phyloP scores from a whole-genome alignment of 257 asterid genomes.

The Leonotis leonurus region DNA sequence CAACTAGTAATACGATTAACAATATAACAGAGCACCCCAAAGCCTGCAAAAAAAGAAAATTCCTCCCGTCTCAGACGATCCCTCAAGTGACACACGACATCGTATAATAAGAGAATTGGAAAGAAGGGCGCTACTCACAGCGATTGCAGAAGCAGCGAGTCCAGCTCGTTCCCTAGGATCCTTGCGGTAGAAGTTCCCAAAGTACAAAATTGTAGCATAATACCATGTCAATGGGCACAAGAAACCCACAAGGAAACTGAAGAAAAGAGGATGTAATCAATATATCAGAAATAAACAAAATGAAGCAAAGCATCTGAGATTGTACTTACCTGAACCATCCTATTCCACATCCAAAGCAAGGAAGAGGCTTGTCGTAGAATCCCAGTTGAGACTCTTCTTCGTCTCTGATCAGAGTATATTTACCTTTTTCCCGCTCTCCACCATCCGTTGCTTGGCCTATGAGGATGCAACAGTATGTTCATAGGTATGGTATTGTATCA shows the following conservation, averaged over 20 bases:
- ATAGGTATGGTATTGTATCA: not conserved
- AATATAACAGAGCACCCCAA: conserved; percentile 49
- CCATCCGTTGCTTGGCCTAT: conserved; percentile 44
- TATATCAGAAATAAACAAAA: not conserved
- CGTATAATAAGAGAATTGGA: not conserved
- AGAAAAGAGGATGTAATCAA: not conserved
- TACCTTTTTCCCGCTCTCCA: conserved; percentile 57
- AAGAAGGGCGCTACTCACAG: conserved; percentile 45
- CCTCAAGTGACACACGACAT: not conserved
- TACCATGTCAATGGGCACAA: conserved; percentile 90
- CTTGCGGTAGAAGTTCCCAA: conserved; percentile 77
- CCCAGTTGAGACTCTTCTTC: conserved; percentile 70
- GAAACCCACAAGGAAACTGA: conserved; percentile 74
- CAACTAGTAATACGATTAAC: conserved; percentile 36
- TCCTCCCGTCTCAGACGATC: conserved; percentile 2
- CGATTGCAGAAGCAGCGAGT: conserved; percentile 95
- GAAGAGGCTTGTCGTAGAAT: conserved; percentile 79
- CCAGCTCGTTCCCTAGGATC: conserved; percentile 99
- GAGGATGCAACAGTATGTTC: not conserved
- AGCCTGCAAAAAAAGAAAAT: conserved; percentile 43
- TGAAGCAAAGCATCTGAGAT: not conserved
- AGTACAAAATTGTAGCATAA: conserved; percentile 80
- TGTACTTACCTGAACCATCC: conserved; percentile 88
- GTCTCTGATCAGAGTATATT: conserved; percentile 56
- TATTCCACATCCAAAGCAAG: conserved; percentile 91